A percentile compares a stretch with the other conserved stretches of the same genome.
These are phyloP conservation scores for Trichaptum fuscoviolaceum DNA, from an alignment of 768 basidiomycete genomes.

Conservation along the genomic window DNA sequence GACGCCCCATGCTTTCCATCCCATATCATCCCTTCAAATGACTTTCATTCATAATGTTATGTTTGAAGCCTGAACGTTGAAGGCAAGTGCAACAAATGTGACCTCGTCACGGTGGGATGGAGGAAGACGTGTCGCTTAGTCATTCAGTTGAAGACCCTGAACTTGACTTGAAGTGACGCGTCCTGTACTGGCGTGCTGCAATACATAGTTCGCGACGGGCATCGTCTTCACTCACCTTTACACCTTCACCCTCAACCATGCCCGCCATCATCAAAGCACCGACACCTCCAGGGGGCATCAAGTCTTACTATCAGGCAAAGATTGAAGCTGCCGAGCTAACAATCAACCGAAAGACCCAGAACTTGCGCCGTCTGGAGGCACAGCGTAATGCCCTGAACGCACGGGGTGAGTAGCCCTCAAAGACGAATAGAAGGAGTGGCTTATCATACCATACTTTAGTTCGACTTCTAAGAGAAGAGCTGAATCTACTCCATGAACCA, in stretches of 20 bases:
- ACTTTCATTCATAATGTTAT: background rate
- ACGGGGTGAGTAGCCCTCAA: slow-evolving; percentile 51
- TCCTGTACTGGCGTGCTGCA: background rate
- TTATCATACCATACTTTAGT: slow-evolving; percentile 41
- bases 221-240: background rate
- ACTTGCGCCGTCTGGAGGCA: slow-evolving; percentile 90
- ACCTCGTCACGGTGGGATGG: background rate
- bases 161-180: background rate
- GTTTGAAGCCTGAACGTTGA: no score
- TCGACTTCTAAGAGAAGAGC: slow-evolving; percentile 82
- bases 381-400: slow-evolving; percentile 97
- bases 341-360: slow-evolving; percentile 96
- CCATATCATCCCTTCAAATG: background rate
- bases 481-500: slow-evolving; percentile 90
- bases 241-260: slow-evolving; percentile 23
- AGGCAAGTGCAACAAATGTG: background rate
- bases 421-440: slow-evolving; percentile 3
- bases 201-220: background rate
- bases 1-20: background rate
- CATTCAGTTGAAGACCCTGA: background rate
- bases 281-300: slow-evolving; percentile 58
- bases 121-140: background rate
- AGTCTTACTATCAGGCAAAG: slow-evolving; percentile 93
- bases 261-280: slow-evolving; percentile 29
- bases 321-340: slow-evolving; percentile 89